Conservation (phyloP, 2,329 filamentous ascomycete species). For the Pezizomycotina sp. region DNA sequence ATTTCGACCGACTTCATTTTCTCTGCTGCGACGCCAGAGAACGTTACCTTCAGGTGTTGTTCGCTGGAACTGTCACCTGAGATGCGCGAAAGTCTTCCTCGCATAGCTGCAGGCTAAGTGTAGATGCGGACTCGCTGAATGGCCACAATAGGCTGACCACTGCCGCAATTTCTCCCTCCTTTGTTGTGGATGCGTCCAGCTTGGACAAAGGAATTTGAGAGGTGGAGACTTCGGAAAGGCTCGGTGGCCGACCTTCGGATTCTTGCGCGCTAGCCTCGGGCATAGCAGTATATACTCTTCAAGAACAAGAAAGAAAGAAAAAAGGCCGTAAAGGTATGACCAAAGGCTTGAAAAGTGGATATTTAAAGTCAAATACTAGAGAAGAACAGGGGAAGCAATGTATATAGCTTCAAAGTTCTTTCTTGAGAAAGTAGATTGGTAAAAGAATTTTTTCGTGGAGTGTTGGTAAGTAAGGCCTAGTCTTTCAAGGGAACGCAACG, state of each 20-base stretch:
- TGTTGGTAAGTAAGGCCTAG: too few species aligned
- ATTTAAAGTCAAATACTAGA: too few species aligned
- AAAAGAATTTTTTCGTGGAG: too few species aligned
- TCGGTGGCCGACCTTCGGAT: constrained; percentile 6
- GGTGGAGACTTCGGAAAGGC: background rate
- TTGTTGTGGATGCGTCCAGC: constrained; percentile 8
- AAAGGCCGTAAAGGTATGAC: constrained; percentile 1
- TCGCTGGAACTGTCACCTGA: constrained; percentile 10
- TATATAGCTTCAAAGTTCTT: too few species aligned
- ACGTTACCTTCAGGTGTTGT: constrained; percentile 23
- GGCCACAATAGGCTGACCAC: constrained; percentile 24
- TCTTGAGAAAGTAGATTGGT: too few species aligned
- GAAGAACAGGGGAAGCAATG: too few species aligned
- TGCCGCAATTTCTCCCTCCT: constrained; percentile 19
- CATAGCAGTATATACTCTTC: background rate
- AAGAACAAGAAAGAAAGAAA: background rate
- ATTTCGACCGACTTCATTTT: constrained; percentile 19
- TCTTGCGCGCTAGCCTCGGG: constrained; percentile 4
- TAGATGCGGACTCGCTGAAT: constrained; percentile 21
- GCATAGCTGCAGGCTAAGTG: constrained; percentile 21
- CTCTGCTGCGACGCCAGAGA: constrained; percentile 21
- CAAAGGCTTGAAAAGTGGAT: constrained; percentile 8
- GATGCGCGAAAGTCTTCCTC: constrained; percentile 20
- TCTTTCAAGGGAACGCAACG: too few species aligned
- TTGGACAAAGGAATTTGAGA: constrained; percentile 9